These are phyloP conservation scores for Pythium sukuiense DNA, from an alignment of 352 stramenopile species.

Conservation along the genomic window DNA sequence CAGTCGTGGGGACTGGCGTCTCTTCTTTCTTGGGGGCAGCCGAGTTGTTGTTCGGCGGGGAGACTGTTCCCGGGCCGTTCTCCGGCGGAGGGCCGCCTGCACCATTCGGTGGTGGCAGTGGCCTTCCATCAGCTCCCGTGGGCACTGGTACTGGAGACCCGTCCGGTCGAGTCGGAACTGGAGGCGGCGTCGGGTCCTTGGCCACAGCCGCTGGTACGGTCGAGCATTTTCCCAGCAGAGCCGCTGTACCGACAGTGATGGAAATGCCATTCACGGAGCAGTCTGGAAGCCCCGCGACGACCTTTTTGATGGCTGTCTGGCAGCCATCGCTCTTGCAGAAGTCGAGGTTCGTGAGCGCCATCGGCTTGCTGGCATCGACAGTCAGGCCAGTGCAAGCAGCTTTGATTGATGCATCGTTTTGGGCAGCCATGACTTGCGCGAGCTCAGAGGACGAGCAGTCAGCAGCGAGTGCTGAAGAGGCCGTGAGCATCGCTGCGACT, in stretches of 20 bases:
- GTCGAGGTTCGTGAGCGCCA: slow-evolving; percentile 13
- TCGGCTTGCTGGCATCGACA: slow-evolving; percentile 10
- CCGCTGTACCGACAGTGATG: background rate
- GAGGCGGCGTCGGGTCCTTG: background rate
- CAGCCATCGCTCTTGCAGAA: slow-evolving; percentile 17
- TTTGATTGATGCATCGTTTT: background rate
- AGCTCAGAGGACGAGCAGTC: slow-evolving; percentile 5
- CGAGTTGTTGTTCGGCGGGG: background rate
- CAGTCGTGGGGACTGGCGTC: background rate
- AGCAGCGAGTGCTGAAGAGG: background rate
- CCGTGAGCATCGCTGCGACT: background rate
- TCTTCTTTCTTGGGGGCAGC: background rate
- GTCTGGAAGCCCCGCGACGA: slow-evolving; percentile 8
- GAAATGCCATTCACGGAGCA: slow-evolving; percentile 16
- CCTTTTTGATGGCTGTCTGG: slow-evolving; percentile 7
- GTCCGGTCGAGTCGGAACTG: background rate
- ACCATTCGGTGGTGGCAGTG: background rate
- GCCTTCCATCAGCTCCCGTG: background rate
- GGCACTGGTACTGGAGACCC: background rate
- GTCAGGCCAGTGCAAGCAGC: slow-evolving; percentile 1
- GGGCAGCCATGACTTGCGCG: background rate
- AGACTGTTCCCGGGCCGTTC: background rate
- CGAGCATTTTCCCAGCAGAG: slow-evolving; percentile 4
- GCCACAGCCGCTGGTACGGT: background rate
- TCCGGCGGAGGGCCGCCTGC: too few relatives aligned